Percentiles rank a stretch among this genome's conserved stretches.
phyloP scores from a whole-genome alignment of 2,329 filamentous ascomycete species.

The Coleophoma eucalyptorum region DNA sequence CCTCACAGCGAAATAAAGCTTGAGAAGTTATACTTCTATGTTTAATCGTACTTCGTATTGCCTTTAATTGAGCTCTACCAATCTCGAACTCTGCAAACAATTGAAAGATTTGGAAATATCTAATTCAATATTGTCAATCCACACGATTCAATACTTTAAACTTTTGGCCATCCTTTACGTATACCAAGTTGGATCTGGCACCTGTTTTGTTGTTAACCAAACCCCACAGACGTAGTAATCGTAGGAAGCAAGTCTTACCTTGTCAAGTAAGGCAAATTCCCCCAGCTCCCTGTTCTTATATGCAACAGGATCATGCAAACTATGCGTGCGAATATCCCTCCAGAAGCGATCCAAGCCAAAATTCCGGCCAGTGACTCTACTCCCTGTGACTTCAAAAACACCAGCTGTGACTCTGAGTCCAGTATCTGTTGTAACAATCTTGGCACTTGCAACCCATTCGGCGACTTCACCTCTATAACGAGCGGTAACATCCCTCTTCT shows the following conservation, averaged over 20 bases:
- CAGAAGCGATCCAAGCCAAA: slow-evolving; percentile 62
- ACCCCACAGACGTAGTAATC: background rate
- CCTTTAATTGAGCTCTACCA: no score
- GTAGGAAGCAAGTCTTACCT: slow-evolving; percentile 24
- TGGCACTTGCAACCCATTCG: slow-evolving; percentile 58
- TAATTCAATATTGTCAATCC: no score
- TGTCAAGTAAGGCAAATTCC: slow-evolving; percentile 49
- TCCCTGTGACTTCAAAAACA: slow-evolving; percentile 61
- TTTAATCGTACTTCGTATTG: no score
- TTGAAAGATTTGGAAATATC: no score
- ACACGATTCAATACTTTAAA: no score
- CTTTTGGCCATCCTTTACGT: slow-evolving; percentile 32
- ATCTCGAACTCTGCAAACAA: no score
- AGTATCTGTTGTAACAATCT: slow-evolving; percentile 59
- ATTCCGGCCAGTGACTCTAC: slow-evolving; percentile 52
- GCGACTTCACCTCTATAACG: slow-evolving; percentile 55
- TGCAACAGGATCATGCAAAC: slow-evolving; percentile 62
- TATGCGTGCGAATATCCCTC: slow-evolving; percentile 63
- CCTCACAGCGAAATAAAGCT: no score
- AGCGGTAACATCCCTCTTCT: slow-evolving; percentile 41
- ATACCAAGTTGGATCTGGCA: slow-evolving; percentile 59
- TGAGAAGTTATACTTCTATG: no score
- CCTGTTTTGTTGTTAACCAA: slow-evolving; percentile 9
- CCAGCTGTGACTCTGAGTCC: slow-evolving; percentile 54
- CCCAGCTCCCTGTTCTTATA: slow-evolving; percentile 64